Evolutionary conservation across 495 filamentous ascomycete genomes (phyloP).

Genomic region (Astrothelium subdiscretum): DNA sequence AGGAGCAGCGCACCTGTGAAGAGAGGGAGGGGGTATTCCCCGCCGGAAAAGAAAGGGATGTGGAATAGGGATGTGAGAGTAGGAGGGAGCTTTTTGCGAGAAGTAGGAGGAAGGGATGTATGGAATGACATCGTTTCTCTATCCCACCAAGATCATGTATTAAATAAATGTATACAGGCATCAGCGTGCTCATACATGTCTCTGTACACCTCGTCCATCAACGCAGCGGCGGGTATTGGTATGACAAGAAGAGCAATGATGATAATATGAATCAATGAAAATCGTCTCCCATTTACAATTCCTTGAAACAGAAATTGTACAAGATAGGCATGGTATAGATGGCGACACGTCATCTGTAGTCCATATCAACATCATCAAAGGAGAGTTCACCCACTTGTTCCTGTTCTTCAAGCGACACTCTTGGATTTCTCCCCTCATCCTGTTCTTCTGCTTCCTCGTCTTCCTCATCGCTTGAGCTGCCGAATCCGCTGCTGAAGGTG

Average conservation of each 20-base stretch:
- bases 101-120: neutral
- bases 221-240: conserved; percentile 1
- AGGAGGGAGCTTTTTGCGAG: neutral
- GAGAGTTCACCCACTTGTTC: conserved; percentile 58
- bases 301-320: neutral
- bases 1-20: neutral
- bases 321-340: conserved; percentile 16
- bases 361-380: conserved; percentile 47
- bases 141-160: neutral
- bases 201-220: neutral
- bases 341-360: conserved; percentile 19
- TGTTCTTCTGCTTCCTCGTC: conserved; percentile 93
- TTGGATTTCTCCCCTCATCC: conserved; percentile 40
- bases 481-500: conserved; percentile 71
- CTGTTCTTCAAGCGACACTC: conserved; percentile 28
- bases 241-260: neutral
- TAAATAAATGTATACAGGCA: neutral
- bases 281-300: neutral
- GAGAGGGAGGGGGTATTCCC: neutral
- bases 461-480: conserved; percentile 89
- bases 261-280: neutral
- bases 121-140: neutral
- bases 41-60: neutral
- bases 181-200: neutral
- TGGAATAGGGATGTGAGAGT: neutral